A percentile compares a stretch with the other conserved stretches of the same genome.
phyloP scores from a whole-genome alignment of 2,329 filamentous ascomycete genomes.

The Sporothrix dimorphospora region DNA sequence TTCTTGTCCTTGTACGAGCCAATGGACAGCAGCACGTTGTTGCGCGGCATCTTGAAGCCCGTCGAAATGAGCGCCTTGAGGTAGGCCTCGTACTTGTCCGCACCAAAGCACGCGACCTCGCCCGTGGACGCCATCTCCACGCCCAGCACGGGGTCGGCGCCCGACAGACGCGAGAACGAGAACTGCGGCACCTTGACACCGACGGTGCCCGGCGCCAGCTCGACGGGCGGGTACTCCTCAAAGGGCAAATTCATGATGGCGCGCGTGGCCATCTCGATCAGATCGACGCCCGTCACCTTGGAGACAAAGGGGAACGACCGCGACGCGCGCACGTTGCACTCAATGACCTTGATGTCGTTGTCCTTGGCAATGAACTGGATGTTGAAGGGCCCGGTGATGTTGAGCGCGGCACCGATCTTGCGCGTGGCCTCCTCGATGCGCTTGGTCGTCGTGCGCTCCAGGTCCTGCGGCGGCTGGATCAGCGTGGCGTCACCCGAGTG shows the following conservation, averaged over 20 bases:
- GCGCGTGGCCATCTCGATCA: constrained; percentile 98
- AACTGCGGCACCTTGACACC: constrained; percentile 99
- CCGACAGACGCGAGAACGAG: constrained; percentile 95
- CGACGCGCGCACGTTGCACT: constrained; percentile 96
- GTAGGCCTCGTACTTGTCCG: constrained; percentile 96
- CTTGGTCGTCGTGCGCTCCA: constrained; percentile 83
- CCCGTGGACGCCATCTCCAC: constrained; percentile 99
- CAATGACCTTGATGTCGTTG: constrained; percentile 99
- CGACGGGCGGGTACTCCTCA: constrained; percentile 76
- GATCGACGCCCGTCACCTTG: constrained; percentile 96
- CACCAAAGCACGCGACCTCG: constrained; percentile 95
- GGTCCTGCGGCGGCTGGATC: constrained; percentile 90
- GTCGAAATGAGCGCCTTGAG: constrained; percentile 95
- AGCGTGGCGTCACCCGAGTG: constrained; percentile 97
- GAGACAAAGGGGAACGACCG: constrained; percentile 97
- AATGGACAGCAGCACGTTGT: constrained; percentile 93
- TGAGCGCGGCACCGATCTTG: constrained; percentile 92
- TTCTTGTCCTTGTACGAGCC: constrained; percentile 98
- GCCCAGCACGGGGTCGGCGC: constrained; percentile 92
- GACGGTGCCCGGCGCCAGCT: constrained; percentile 78
- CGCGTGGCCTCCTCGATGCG: constrained; percentile 93
- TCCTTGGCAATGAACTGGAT: constrained; percentile 99
- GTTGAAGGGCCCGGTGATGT: constrained; percentile 96
- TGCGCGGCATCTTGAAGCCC: constrained; percentile 93
- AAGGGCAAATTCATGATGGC: constrained; percentile 89